A percentile compares a stretch with the other conserved stretches of the same genome.
These are phyloP conservation scores for Apophysomyces trapeziformis DNA, from an alignment of 371 early-diverging fungal genomes.

Conservation along the genomic window DNA sequence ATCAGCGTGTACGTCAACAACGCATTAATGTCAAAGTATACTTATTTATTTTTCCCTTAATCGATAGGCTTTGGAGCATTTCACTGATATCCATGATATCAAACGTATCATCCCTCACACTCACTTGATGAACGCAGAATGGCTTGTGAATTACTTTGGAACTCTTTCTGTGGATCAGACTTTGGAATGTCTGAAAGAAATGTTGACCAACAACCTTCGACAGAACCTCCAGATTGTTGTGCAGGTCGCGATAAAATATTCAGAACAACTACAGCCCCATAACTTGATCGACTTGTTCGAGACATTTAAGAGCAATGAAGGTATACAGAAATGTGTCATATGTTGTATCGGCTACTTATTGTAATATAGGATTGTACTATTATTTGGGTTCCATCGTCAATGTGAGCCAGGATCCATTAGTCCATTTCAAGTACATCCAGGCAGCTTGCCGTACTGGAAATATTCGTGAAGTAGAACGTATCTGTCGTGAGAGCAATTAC, in stretches of 20 bases:
- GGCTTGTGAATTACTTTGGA: constrained; percentile 92
- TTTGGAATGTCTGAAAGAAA: constrained; percentile 90
- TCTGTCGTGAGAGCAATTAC: constrained; percentile 93
- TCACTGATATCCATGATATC: constrained; percentile 94
- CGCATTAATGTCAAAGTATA: not conserved
- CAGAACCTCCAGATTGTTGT: constrained; percentile 95
- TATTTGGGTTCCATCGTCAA: constrained; percentile 95
- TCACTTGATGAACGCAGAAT: constrained; percentile 84
- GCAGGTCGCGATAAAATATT: constrained; percentile 95
- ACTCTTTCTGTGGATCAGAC: constrained; percentile 93
- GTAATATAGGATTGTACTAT: constrained; percentile 69
- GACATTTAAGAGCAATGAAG: constrained; percentile 89
- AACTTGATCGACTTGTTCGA: constrained; percentile 93
- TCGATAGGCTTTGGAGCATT: constrained; percentile 89
- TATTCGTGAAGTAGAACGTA: constrained; percentile 96
- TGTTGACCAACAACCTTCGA: constrained; percentile 83
- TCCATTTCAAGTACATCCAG: constrained; percentile 98
- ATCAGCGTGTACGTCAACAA: constrained; percentile 71
- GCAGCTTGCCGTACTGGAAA: constrained; percentile 95
- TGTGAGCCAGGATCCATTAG: constrained; percentile 90
- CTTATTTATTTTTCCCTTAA: not conserved
- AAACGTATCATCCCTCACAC: constrained; percentile 94
- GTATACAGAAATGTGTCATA: constrained; percentile 35
- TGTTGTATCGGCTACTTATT: not conserved
- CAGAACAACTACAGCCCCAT: constrained; percentile 90